Base-by-base conservation (phyloP, 2,329 filamentous ascomycete species). In the Aureobasidium musti region DNA sequence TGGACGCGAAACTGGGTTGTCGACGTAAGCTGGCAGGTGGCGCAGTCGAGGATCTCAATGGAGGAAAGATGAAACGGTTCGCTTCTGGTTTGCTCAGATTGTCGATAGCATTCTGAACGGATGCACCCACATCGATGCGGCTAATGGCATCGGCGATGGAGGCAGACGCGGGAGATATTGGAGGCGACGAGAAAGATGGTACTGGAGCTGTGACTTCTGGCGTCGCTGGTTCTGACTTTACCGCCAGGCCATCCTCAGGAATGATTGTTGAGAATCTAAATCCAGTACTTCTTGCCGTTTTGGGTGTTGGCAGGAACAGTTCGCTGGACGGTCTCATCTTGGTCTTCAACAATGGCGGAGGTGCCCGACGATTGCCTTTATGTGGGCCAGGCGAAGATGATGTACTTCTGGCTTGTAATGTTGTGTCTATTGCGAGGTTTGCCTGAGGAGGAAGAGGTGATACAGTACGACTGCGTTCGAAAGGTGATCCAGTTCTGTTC, bases 291-390 rank as follows among this genome's bases (percentile, higher is more conserved):
- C 23, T 52, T 33, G 47, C 47, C 7, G 60, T 30, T 53, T 11
- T 5, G 6, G 54, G 57, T 17, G 65, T 54, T 30, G 65, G 65
- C n/a, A 67, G 30, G 14, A 67, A 67, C 26, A 67, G 21, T 37
- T 67, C 65, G 21, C 65, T 67, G 1, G 45, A 11, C 26, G 65
- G 65, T 28, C 65, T 63, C 53, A 52, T 52, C 43, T 52, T 56
- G 19, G 28, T 41, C 23, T 37, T 30, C 14, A 43, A 6, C 1
- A n/a, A 10, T 5, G 63, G 53, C 11, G 63, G 53, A 28, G 52
- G 43, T 28, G 30, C 37, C 5, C 43, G n/a, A 11, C 52, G 19
- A 11, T 35, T 52, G 23, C 35, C 30, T 50, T n/a, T 39, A n/a
- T 21, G 13, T 7, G 41, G 63, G 11, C 53, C 63, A 37, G 63